Base-by-base conservation (phyloP, 306 rosid genomes). In the Quillaja saponaria region DNA sequence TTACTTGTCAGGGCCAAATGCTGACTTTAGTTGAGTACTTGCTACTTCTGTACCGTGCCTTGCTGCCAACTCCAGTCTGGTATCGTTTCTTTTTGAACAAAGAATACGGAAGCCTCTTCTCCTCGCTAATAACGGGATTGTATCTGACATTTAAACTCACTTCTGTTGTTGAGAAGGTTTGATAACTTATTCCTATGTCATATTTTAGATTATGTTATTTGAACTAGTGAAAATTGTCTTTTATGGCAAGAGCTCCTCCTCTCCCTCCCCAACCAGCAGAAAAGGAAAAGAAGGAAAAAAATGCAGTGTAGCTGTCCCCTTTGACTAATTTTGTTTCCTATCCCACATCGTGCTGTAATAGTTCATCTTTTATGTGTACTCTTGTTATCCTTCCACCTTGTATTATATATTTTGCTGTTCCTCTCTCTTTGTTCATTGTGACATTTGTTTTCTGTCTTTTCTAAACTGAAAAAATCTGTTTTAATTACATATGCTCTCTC, bases 1-100 rank as follows among this genome's bases (percentile, higher is more conserved):
- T 64, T 54, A 34, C 69, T 61, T 35, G 64, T 28, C 78, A 92
- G 99, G 99, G 99, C 72, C 96, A 89, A 84, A 78, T 92, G 95
- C 84, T 92, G 57, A 92, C 96, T 72, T 70, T 89, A 71, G 75
- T 89, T 57, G 99, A 92, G 74, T 92, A 92, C 76, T 66, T 89
- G 42, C 85, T 92, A 52, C 80, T 92, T 63, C 79, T 92, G 63
- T 92, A 92, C 82, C 96, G 96, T 59, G 95, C 99, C 63, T 79
- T 92, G 70, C 61, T 92, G 85, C 99, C 99, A 44, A 81, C 99
- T 8, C 94, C 99, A 12, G 94, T 92, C 50, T 92, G 99, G 99
- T 92, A 92, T 65, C 95, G 95, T n/a, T 92, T 92, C 86, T 92
- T 92, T 76, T 81, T 92, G 76, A 92, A 92, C 87, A 92, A 92